Percentiles rank a stretch among this genome's conserved stretches.
Conservation (phyloP, 2,329 filamentous ascomycete species). For the Ophiosphaerella narmari region DNA sequence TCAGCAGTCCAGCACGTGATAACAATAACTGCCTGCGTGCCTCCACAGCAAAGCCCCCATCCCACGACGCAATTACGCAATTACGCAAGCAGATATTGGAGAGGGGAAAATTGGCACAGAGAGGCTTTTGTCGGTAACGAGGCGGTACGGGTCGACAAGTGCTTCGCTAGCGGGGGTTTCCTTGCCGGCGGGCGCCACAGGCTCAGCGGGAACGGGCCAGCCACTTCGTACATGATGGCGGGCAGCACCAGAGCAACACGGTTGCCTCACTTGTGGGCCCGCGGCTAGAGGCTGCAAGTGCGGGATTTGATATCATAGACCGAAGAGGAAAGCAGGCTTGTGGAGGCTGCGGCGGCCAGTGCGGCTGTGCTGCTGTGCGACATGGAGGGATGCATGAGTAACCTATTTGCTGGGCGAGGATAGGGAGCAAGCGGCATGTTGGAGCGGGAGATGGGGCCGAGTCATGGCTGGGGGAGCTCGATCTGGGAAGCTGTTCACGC, state of each 20-base stretch:
- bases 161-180: neutral
- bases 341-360: neutral
- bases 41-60: too few relatives aligned
- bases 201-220: neutral
- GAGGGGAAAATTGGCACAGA: too few relatives aligned
- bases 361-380: constrained; percentile 1
- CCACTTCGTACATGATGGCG: too few relatives aligned
- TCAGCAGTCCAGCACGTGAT: too few relatives aligned
- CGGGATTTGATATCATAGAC: too few relatives aligned
- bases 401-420: neutral
- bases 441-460: neutral
- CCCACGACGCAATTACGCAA: too few relatives aligned
- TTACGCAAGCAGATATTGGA: too few relatives aligned
- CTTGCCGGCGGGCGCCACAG: neutral
- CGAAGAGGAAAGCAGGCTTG: neutral
- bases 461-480: neutral
- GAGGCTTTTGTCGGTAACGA: neutral
- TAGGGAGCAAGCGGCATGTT: neutral
- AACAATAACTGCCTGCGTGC: too few relatives aligned
- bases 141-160: neutral
- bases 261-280: too few relatives aligned
- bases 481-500: neutral
- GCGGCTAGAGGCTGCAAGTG: too few relatives aligned
- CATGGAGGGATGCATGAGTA: neutral
- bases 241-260: too few relatives aligned